Evolutionary conservation across 345 rosid genomes (phyloP), one percentile per base, ranked within the genome.

Genomic region (Dipteronia sinensis): DNA sequence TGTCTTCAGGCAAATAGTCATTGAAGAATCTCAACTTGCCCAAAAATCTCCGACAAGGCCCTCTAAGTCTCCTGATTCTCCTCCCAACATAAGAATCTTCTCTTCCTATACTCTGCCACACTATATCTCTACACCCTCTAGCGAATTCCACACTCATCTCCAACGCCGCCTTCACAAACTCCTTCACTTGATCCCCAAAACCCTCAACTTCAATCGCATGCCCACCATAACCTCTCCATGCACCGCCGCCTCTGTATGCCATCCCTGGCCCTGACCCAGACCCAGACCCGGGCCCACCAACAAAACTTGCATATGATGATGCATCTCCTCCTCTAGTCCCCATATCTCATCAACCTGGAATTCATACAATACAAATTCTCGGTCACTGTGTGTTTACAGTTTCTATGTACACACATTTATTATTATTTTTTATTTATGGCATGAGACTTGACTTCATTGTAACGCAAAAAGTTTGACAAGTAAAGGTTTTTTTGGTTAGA

Each of bases 1-100:
- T 91, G 77, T 89, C 95, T 83, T 91, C 95, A 19, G 95, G 95
- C 79, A 91, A 77, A 76, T 81, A 85, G 51, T 89, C 84, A 68
- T 84, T 84, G 66, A 88, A 81, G 22, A 76, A 64, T 65, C 59
- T 72, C 47, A 91, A 80, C 77, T 73, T 86, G 82, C 75, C 75
- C 51, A 78, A 55, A 66, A 79, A 72, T 70, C 42, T 78, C 34
- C 70, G 78, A 46, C 71, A 79, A 23, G 83, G 85, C 58, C 74
- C 78, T 75, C 81, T 80, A 58, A 83, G 68, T 81, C 72, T 87
- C 68, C 77, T 75, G 19, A 89, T 81, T 65, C 81, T 80, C 70
- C 74, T 83, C 27, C 82, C 85, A 46, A 89, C 55, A 74, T 76
- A 87, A 16, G 90, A 87, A 84, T 91, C 90, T 67, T 89, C 88